Conservation (phyloP, 352 stramenopile genomes). For the Lagenidium sp. region DNA sequence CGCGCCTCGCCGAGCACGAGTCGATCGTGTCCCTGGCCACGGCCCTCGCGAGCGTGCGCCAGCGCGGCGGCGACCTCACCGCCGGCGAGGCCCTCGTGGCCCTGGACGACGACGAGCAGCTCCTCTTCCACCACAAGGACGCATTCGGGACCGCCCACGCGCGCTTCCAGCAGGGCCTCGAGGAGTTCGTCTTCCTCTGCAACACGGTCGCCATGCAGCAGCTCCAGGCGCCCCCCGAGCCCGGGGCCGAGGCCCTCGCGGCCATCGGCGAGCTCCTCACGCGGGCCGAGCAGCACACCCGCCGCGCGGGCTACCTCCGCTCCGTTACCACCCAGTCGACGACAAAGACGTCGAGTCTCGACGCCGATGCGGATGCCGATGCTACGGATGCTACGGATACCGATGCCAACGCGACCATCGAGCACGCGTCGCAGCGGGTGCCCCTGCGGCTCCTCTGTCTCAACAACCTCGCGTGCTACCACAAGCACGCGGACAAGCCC, state of each 20-base stretch:
- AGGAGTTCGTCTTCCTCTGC: slow-evolving; percentile 55
- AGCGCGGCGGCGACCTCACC: slow-evolving; percentile 4
- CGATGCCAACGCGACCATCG: too few species aligned
- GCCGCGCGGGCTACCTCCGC: slow-evolving; percentile 27
- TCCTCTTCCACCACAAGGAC: slow-evolving; percentile 41
- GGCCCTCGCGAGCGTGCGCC: slow-evolving; percentile 22
- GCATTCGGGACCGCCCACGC: slow-evolving; percentile 22
- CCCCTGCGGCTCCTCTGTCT: slow-evolving; percentile 38
- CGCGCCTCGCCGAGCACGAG: slow-evolving; percentile 24
- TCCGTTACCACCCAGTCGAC: slow-evolving; percentile 11
- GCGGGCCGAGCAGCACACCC: slow-evolving; percentile 49
- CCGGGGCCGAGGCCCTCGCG: slow-evolving; percentile 1
- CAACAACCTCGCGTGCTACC: slow-evolving; percentile 62
- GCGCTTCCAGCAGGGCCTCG: slow-evolving; percentile 42
- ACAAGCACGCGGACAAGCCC: slow-evolving; percentile 30
- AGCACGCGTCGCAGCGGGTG: slow-evolving; percentile 16
- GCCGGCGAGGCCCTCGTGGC: slow-evolving; percentile 14
- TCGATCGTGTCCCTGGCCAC: slow-evolving; percentile 34
- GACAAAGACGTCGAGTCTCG: too few species aligned
- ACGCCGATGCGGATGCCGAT: too few species aligned
- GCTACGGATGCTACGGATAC: too few species aligned
- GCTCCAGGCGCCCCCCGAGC: slow-evolving; percentile 8
- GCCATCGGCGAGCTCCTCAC: slow-evolving; percentile 17
- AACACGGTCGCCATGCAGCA: slow-evolving; percentile 49
- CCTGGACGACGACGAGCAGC: slow-evolving; percentile 26